These are phyloP conservation scores for Fomitopsis schrenkii DNA, from an alignment of 1,284 basidiomycete genomes.

Conservation along the genomic window DNA sequence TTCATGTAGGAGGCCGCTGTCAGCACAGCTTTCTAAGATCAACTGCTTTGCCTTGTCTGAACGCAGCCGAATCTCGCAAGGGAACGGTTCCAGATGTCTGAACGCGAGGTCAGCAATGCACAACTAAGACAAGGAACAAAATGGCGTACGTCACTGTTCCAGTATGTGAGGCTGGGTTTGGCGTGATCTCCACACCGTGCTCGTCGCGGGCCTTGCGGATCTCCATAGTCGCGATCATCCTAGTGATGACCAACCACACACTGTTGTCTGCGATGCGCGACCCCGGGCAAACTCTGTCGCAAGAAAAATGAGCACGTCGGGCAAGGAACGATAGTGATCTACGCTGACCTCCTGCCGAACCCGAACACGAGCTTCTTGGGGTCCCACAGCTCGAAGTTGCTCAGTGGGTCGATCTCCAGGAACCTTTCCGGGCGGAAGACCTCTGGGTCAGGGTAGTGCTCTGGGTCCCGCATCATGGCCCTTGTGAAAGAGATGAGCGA, in stretches of 20 bases:
- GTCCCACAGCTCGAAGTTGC: slow-evolving; percentile 28
- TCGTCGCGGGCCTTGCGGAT: slow-evolving; percentile 9
- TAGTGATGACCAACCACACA: slow-evolving; percentile 12
- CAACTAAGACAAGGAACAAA: no score
- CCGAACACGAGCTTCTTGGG: slow-evolving; percentile 16
- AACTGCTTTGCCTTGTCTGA: no score
- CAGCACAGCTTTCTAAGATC: neutral
- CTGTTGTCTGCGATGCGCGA: slow-evolving; percentile 9
- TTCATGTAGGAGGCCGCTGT: neutral
- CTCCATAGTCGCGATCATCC: slow-evolving; percentile 13
- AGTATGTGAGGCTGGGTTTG: neutral
- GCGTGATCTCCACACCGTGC: slow-evolving; percentile 8
- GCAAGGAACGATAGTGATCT: neutral
- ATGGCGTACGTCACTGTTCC: neutral
- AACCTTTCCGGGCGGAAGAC: slow-evolving; percentile 4
- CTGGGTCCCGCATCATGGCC: slow-evolving; percentile 18
- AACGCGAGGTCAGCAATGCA: no score
- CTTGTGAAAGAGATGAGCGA: slow-evolving; percentile 5
- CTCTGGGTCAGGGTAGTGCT: slow-evolving; percentile 15
- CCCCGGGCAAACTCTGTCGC: slow-evolving; percentile 17
- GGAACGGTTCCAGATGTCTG: no score
- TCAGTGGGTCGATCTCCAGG: slow-evolving; percentile 45
- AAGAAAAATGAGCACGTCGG: neutral
- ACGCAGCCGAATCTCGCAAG: no score
- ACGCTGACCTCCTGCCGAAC: slow-evolving; percentile 34